These are phyloP conservation scores for Teratosphaeria zuluensis DNA, from an alignment of 2,329 filamentous ascomycete genomes.

Conservation along the genomic window DNA sequence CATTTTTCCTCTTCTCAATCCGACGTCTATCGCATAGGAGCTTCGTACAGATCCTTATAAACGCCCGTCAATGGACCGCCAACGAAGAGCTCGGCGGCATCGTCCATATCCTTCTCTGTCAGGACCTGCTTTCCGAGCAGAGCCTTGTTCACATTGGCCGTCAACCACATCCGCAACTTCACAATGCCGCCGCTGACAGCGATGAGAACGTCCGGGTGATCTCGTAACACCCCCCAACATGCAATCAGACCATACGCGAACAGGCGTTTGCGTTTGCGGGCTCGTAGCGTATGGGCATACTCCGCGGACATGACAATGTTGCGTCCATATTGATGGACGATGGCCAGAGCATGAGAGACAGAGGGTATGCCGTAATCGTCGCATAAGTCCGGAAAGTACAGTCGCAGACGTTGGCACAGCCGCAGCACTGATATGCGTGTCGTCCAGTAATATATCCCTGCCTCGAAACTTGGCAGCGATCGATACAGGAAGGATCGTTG, in stretches of 20 bases:
- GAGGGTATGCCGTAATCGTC: background rate
- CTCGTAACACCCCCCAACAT: background rate
- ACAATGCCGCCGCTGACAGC: background rate
- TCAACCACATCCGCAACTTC: background rate
- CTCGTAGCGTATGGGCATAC: background rate
- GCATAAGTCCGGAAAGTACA: background rate
- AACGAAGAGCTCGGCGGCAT: background rate
- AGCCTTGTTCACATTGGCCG: background rate
- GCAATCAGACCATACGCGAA: background rate
- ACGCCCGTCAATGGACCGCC: background rate
- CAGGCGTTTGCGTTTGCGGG: background rate
- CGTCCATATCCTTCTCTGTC: background rate
- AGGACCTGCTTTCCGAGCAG: background rate
- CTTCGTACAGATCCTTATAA: background rate
- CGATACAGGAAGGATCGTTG: background rate
- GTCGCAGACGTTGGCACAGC: background rate
- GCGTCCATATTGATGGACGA: background rate
- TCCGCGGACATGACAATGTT: background rate
- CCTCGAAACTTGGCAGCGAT: background rate
- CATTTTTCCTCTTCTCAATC: background rate
- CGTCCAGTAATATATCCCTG: background rate
- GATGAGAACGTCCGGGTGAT: background rate
- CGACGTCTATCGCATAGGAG: background rate
- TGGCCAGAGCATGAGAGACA: background rate
- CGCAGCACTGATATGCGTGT: background rate